phyloP scores from a whole-genome alignment of 2,329 filamentous ascomycete species.

The Fusarium proliferatum region DNA sequence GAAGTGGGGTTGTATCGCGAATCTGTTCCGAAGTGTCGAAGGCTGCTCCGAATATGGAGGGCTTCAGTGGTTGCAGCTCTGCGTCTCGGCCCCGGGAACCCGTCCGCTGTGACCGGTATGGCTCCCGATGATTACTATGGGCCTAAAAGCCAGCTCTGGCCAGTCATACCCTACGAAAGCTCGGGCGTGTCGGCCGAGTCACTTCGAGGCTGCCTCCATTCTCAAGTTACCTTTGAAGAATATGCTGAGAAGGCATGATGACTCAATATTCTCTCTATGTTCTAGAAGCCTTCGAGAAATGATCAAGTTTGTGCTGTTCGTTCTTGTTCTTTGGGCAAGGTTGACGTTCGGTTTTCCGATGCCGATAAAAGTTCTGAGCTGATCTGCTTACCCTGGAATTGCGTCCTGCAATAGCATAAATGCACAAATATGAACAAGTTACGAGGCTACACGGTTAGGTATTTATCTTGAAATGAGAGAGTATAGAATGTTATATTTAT shows the following conservation, averaged over 20 bases:
- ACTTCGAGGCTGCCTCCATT: neutral
- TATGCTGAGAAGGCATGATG: neutral
- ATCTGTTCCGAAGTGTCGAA: conserved; percentile 14
- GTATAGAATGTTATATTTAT: rapidly evolving
- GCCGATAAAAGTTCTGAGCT: rapidly evolving
- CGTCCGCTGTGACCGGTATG: conserved; percentile 9
- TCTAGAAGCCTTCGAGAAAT: neutral
- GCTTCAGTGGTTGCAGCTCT: neutral
- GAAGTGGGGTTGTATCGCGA: conserved; percentile 34
- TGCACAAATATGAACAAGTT: rapidly evolving
- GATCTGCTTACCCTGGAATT: neutral
- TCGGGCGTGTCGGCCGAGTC: conserved; percentile 5
- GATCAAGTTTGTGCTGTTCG: neutral
- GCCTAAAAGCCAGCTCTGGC: rapidly evolving
- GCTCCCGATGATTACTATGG: neutral
- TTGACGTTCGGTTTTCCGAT: neutral
- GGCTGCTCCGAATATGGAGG: neutral
- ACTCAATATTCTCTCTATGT: neutral
- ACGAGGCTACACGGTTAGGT: neutral
- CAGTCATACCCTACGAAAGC: neutral
- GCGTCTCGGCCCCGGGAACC: neutral
- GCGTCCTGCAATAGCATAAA: neutral
- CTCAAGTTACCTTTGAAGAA: rapidly evolving
- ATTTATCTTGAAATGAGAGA: rapidly evolving
- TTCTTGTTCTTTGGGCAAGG: neutral